Evolutionary conservation across 2,329 filamentous ascomycete genomes (phyloP).

Genomic region (Penicillium decumbens): DNA sequence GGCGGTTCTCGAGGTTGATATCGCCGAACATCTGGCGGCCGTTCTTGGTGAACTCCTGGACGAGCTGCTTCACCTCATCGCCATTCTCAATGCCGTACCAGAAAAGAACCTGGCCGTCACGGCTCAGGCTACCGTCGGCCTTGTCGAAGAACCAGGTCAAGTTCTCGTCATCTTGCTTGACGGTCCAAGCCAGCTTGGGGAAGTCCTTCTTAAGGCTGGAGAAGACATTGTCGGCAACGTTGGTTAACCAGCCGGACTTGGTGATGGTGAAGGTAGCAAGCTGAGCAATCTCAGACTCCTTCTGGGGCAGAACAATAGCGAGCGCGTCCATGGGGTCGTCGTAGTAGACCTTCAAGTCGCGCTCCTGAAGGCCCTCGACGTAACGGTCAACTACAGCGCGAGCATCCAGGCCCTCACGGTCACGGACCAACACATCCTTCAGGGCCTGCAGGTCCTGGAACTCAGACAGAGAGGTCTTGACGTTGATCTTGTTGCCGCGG

Average conservation of each 20-base stretch:
- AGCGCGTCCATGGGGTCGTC: slow-evolving; percentile 92
- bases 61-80: slow-evolving; percentile 74
- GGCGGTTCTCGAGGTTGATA: slow-evolving; percentile 79
- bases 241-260: slow-evolving; percentile 89
- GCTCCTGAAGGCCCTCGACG: slow-evolving; percentile 68
- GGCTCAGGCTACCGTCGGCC: slow-evolving; percentile 83
- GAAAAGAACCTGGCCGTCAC: slow-evolving; percentile 85
- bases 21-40: slow-evolving; percentile 84
- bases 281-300: slow-evolving; percentile 67
- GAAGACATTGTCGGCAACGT: slow-evolving; percentile 93
- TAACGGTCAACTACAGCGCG: slow-evolving; percentile 82
- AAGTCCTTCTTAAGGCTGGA: slow-evolving; percentile 90
- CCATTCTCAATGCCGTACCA: slow-evolving; percentile 87
- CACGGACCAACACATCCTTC: slow-evolving; percentile 75
- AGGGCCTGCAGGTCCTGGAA: slow-evolving; percentile 72
- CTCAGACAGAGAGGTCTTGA: slow-evolving; percentile 64
- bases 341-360: slow-evolving; percentile 86
- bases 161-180: slow-evolving; percentile 93
- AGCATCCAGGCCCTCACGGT: slow-evolving; percentile 76
- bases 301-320: slow-evolving; percentile 73
- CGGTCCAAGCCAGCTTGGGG: slow-evolving; percentile 90
- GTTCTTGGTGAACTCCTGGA: slow-evolving; percentile 77
- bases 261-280: slow-evolving; percentile 89
- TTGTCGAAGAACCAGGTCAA: slow-evolving; percentile 98
- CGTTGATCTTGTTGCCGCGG: slow-evolving; percentile 82